Conservation (phyloP, 75 land plant species). For the Chamaecyparis obtusa region DNA sequence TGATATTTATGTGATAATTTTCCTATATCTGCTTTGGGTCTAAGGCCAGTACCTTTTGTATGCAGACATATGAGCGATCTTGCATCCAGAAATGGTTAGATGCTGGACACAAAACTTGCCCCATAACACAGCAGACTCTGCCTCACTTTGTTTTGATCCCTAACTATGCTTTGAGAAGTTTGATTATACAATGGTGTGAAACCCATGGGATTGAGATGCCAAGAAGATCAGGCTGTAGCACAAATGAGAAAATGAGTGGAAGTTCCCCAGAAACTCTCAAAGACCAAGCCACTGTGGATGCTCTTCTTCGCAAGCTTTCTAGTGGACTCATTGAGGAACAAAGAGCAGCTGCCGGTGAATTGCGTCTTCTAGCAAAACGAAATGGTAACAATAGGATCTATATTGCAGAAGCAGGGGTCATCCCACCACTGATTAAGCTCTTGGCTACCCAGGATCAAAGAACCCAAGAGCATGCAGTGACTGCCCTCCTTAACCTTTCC, state of each 20-base stretch:
- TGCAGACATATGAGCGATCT: slow-evolving; percentile 88
- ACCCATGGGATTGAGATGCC: slow-evolving; percentile 61
- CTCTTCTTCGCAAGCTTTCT: slow-evolving; percentile 55
- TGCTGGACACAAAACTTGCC: slow-evolving; percentile 69
- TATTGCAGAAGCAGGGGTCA: slow-evolving; percentile 84
- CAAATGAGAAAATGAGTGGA: slow-evolving; percentile 24
- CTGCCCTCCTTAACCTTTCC: slow-evolving; percentile 81
- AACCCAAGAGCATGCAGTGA: slow-evolving; percentile 80
- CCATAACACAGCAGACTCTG: slow-evolving; percentile 80
- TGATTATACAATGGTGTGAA: slow-evolving; percentile 82
- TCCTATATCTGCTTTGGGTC: background rate
- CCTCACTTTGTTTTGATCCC: slow-evolving; percentile 59
- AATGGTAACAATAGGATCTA: slow-evolving; percentile 72
- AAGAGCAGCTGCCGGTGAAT: slow-evolving; percentile 62
- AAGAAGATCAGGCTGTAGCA: slow-evolving; percentile 22
- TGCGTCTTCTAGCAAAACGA: slow-evolving; percentile 71
- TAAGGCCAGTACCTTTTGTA: background rate
- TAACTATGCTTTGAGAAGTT: slow-evolving; percentile 74
- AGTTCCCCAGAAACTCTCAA: slow-evolving; percentile 19
- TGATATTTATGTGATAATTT: background rate
- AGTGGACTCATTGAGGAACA: slow-evolving; percentile 45
- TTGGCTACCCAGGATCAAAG: slow-evolving; percentile 42
- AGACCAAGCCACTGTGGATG: slow-evolving; percentile 61
- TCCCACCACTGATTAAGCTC: slow-evolving; percentile 65
- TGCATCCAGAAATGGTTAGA: slow-evolving; percentile 93